phyloP scores from a whole-genome alignment of 805 yeast species.

The Barnettozyma sp. region DNA sequence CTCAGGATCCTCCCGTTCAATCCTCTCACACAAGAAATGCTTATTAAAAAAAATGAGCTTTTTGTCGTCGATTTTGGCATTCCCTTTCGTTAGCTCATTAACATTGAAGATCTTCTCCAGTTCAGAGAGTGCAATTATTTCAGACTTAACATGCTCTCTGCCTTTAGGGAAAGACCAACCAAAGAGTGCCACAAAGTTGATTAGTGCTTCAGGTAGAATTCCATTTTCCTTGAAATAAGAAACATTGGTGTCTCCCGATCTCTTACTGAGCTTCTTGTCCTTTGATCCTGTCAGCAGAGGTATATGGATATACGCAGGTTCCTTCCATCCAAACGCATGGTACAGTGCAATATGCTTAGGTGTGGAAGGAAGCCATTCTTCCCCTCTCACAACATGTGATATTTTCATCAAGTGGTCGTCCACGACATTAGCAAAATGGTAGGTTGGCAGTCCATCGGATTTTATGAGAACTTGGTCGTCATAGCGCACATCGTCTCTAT shows the following conservation, averaged over 20 bases:
- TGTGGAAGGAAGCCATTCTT: slow-evolving; percentile 95
- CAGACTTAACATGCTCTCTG: slow-evolving; percentile 45
- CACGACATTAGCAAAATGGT: slow-evolving; percentile 91
- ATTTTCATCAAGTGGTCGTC: slow-evolving; percentile 92
- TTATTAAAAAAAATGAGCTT: slow-evolving; percentile 77
- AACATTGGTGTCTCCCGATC: slow-evolving; percentile 78
- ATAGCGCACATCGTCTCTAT: slow-evolving; percentile 60
- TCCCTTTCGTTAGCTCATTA: slow-evolving; percentile 80
- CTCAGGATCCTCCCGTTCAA: slow-evolving; percentile 33
- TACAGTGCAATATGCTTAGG: slow-evolving; percentile 90
- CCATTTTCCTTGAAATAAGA: slow-evolving; percentile 52
- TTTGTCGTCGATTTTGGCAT: slow-evolving; percentile 80
- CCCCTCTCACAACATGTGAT: slow-evolving; percentile 94
- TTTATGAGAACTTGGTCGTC: slow-evolving; percentile 89
- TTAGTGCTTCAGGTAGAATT: slow-evolving; percentile 76
- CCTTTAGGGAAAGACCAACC: slow-evolving; percentile 89
- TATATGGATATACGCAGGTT: slow-evolving; percentile 81
- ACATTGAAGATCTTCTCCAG: slow-evolving; percentile 52
- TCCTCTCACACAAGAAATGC: slow-evolving; percentile 44
- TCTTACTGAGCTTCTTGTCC: slow-evolving; percentile 77
- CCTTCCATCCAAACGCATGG: slow-evolving; percentile 75
- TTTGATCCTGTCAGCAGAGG: slow-evolving; percentile 72
- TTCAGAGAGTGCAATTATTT: slow-evolving; percentile 44
- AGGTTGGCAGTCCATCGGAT: slow-evolving; percentile 94
- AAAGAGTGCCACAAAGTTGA: slow-evolving; percentile 80